phyloP scores from a whole-genome alignment of 805 yeast genomes.

The Candida ipomoeae region DNA sequence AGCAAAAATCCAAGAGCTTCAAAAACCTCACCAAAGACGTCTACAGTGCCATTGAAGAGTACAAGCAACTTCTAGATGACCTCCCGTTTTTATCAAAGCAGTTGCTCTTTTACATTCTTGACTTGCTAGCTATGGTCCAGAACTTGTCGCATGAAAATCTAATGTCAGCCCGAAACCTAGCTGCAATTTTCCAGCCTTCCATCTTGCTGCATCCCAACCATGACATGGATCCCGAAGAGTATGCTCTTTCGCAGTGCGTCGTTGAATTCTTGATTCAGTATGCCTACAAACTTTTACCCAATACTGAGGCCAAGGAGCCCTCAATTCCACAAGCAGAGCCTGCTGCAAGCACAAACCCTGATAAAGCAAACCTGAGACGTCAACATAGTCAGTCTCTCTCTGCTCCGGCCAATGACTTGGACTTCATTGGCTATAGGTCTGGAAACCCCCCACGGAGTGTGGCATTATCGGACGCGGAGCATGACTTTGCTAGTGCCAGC shows the following conservation, averaged over 20 bases:
- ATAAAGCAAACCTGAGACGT: conserved; percentile 15
- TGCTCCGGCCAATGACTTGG: conserved; percentile 29
- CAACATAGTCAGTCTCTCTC: conserved; percentile 36
- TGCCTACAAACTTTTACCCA: conserved; percentile 72
- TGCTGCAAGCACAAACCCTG: neutral
- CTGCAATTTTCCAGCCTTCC: conserved; percentile 97
- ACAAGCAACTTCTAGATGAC: conserved; percentile 60
- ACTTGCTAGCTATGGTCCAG: conserved; percentile 80
- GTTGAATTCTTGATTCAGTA: conserved; percentile 87
- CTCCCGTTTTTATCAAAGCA: conserved; percentile 80
- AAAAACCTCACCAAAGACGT: conserved; percentile 62
- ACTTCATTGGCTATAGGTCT: conserved; percentile 35
- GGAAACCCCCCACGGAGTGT: conserved; percentile 8
- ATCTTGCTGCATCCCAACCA: conserved; percentile 88
- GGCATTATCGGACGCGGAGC: conserved; percentile 16
- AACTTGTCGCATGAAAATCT: conserved; percentile 71
- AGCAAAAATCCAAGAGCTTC: conserved; percentile 41
- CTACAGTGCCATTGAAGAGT: conserved; percentile 63
- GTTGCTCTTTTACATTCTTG: conserved; percentile 78
- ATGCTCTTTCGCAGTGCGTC: conserved; percentile 78
- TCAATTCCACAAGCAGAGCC: conserved; percentile 12
- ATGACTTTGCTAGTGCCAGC: conserved; percentile 15
- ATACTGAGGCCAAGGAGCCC: conserved; percentile 20
- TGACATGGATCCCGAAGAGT: conserved; percentile 89
- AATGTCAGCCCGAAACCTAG: conserved; percentile 90